Evolutionary conservation across 73 alveolate species (phyloP), one percentile per base, ranked within the genome.

Genomic region (Uronychia setigera): DNA sequence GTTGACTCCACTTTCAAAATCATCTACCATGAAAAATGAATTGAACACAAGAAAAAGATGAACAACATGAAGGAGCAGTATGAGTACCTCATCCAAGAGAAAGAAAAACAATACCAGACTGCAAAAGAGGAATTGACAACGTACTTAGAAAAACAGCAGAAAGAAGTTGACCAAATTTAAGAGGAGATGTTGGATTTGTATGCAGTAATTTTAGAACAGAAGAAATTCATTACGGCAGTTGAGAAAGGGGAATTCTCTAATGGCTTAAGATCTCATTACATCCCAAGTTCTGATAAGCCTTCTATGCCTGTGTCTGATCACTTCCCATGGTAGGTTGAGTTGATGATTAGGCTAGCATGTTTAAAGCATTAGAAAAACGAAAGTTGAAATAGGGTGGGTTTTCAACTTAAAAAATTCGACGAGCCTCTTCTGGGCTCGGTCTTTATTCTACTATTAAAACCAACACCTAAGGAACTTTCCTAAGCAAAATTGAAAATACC

Each of bases 1-100:
- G 81, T 32, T 25, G 81, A 76, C 58, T 26, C 28, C n/a, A 29
- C 9, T 25, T 76, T 26, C 59, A 26, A 76, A 58, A 76, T 1
- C 29, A 76, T 28, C 27, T 9, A 28, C 29, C 1, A 28, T 28
- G 59, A 76, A 5, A 32, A 28, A 28, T 28, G 31, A 76, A 28
- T 5, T 30, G 32, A 76, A 30, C 32, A 28, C 27, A 28, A 76
- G 32, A 29, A 76, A 76, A 9, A 76, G 81, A 25, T 26, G 27
- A 32, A 25, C n/a, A 76, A 76, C 81, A 76, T 76, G 19, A 76
- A 29, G n/a, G 81, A 76, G 59, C 58, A 76, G 32, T 76, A 76
- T 30, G 35, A 25, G 19, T 32, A 76, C 32, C 30, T 76, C 5
- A 28, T 76, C 29, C 25, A 26, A 26, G 29, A 67, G 79, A 67